Evolutionary conservation across 192 early-diverging fungal species (phyloP), one percentile per base, ranked within the genome.

Genomic region (Podila verticillata): DNA sequence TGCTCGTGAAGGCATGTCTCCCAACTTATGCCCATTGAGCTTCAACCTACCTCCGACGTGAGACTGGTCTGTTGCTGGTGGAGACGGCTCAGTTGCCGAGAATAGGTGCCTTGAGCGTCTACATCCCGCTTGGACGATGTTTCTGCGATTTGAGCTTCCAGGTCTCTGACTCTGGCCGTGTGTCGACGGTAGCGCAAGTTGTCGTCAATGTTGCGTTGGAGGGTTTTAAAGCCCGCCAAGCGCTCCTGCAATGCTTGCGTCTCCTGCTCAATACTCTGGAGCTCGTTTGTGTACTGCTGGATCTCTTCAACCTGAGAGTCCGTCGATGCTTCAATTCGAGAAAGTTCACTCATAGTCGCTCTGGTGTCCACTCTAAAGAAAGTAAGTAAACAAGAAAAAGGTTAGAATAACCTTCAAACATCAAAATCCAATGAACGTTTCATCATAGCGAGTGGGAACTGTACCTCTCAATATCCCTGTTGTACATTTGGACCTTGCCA

Each of bases 141-240:
- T 19, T 71, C 73, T 4, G 48, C 64, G 35, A 87, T 78, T 24
- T 85, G 62, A 9, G 29, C 65, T 30, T 92, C 81, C 5, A 91
- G 44, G 6, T 81, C 63, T 13, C 73, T 61, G 32, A 75, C 83
- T 39, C 75, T 73, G 24, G 35, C 56, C 20, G 65, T 59, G 48
- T 78, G 73, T 8, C 74, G 58, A 56, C 83, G 67, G 39, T 84
- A 85, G 19, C 81, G 68, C 22, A 87, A 29, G 34, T 89, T 87
- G 48, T 87, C 88, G 2, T 82, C 61, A 28, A 89, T 61, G n/a
- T 81, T 80, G n/a, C 86, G 72, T 57, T 87, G 71, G 0, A 83
- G 65, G 17, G 69, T 70, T 62, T 74, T 73, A 39, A 70, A 72
- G 24, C 85, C 81, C 1, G 74, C 22, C n/a, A 73, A 24, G 58